phyloP scores from a whole-genome alignment of 75 land plant genomes.

The Adiantum capillusveneris region DNA sequence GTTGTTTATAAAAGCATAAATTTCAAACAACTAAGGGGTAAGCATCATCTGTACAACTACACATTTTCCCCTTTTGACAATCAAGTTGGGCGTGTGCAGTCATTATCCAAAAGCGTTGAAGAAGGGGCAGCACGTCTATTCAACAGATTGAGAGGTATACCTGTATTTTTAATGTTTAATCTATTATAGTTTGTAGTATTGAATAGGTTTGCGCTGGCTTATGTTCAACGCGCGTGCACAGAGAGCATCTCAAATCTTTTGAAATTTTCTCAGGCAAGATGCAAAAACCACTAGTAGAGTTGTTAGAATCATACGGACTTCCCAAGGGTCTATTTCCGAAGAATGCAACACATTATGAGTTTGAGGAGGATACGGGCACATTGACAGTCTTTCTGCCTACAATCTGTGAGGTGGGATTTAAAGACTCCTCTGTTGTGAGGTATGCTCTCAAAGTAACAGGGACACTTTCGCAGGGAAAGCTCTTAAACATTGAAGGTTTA shows the following conservation, averaged over 20 bases:
- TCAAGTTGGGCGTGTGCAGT: no score
- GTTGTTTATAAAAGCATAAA: no score
- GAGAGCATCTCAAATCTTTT: no score
- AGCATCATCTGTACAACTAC: no score
- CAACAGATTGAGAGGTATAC: slow-evolving; percentile 40
- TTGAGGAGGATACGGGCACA: slow-evolving; percentile 41
- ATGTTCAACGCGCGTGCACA: no score
- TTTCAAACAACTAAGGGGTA: no score
- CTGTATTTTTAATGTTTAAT: no score
- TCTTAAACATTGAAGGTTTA: slow-evolving; percentile 51
- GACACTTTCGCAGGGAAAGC: slow-evolving; percentile 31
- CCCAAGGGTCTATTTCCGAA: slow-evolving; percentile 53
- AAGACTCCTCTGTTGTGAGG: slow-evolving; percentile 40
- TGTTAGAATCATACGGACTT: slow-evolving; percentile 37
- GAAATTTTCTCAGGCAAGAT: slow-evolving; percentile 39
- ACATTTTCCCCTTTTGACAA: no score
- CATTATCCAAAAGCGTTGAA: slow-evolving; percentile 35
- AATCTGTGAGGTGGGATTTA: slow-evolving; percentile 51
- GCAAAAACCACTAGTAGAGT: slow-evolving; percentile 45
- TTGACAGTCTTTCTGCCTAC: slow-evolving; percentile 42
- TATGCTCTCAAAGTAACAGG: slow-evolving; percentile 42
- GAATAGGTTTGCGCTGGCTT: background rate
- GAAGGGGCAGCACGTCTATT: slow-evolving; percentile 49
- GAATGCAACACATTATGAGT: slow-evolving; percentile 53
- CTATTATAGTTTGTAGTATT: background rate